Conservation (phyloP, 1,284 basidiomycete genomes). For the Sparassis latifolia region DNA sequence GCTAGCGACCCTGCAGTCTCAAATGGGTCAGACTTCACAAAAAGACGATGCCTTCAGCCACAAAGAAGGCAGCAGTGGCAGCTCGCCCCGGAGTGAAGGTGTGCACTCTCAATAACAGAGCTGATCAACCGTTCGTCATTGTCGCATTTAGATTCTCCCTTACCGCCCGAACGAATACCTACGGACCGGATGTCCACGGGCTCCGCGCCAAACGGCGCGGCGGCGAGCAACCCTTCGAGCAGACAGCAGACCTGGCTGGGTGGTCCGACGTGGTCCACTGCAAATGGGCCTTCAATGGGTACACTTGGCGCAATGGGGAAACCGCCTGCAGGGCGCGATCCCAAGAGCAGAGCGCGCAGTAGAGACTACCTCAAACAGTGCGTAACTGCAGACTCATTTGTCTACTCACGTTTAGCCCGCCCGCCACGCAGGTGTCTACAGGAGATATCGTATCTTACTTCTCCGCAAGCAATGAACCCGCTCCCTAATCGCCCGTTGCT, state of each 20-base stretch:
- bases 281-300: slow-evolving; percentile 37
- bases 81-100: slow-evolving; percentile 81
- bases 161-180: slow-evolving; percentile 60
- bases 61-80: slow-evolving; percentile 70
- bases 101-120: slow-evolving; percentile 13
- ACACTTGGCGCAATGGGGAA: slow-evolving; percentile 53
- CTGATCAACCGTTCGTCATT: too few relatives aligned
- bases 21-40: slow-evolving; percentile 42
- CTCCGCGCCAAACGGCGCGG: slow-evolving; percentile 46
- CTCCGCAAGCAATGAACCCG: slow-evolving; percentile 94
- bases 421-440: slow-evolving; percentile 72
- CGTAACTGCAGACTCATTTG: slow-evolving; percentile 24
- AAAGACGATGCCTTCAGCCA: slow-evolving; percentile 66
- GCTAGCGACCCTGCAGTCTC: slow-evolving; percentile 49
- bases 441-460: slow-evolving; percentile 97
- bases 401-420: slow-evolving; percentile 1
- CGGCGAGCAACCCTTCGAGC: slow-evolving; percentile 39
- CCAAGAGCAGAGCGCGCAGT: slow-evolving; percentile 90
- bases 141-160: slow-evolving; percentile 52
- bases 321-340: slow-evolving; percentile 76
- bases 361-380: slow-evolving; percentile 97
- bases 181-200: slow-evolving; percentile 43
- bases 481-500: slow-evolving; percentile 80
- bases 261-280: slow-evolving; percentile 21
- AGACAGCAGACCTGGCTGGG: slow-evolving; percentile 46